A percentile compares a stretch with the other conserved stretches of the same genome.
phyloP scores from a whole-genome alignment of 2,329 filamentous ascomycete genomes.

The Aphanoascus verrucosus region DNA sequence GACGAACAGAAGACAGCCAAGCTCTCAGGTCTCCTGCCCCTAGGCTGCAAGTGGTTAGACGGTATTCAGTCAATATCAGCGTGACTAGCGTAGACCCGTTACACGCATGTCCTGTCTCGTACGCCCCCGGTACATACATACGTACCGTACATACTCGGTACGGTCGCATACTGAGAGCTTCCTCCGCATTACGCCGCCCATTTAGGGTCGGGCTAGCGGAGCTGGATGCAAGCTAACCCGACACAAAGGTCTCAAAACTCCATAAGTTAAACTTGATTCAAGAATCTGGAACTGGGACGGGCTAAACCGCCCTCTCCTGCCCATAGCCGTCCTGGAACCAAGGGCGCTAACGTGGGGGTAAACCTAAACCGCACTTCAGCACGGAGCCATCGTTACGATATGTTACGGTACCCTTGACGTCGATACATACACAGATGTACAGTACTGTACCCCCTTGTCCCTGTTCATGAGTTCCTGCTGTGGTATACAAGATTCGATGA shows the following conservation, averaged over 20 bases:
- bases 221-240: not conserved
- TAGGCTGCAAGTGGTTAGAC: not conserved
- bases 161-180: not conserved
- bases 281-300: not conserved
- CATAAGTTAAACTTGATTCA: not conserved
- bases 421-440: not conserved
- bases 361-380: not conserved
- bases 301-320: no score
- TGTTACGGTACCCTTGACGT: not conserved
- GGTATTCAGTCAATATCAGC: not conserved
- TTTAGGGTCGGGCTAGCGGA: not conserved
- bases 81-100: not conserved
- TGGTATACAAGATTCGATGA: no score
- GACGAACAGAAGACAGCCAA: conserved; percentile 5
- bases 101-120: no score
- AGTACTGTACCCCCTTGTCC: no score
- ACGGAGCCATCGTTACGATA: not conserved
- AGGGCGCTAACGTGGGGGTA: not conserved
- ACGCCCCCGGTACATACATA: not conserved
- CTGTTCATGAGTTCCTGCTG: no score
- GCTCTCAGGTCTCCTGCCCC: not conserved
- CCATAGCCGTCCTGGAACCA: not conserved
- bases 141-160: not conserved
- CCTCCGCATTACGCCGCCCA: not conserved
- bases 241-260: not conserved